Percentiles rank a stretch among this genome's conserved stretches.
These are phyloP conservation scores for Dioscorea dumetorum DNA, from an alignment of 106 monocot genomes.

Conservation along the genomic window DNA sequence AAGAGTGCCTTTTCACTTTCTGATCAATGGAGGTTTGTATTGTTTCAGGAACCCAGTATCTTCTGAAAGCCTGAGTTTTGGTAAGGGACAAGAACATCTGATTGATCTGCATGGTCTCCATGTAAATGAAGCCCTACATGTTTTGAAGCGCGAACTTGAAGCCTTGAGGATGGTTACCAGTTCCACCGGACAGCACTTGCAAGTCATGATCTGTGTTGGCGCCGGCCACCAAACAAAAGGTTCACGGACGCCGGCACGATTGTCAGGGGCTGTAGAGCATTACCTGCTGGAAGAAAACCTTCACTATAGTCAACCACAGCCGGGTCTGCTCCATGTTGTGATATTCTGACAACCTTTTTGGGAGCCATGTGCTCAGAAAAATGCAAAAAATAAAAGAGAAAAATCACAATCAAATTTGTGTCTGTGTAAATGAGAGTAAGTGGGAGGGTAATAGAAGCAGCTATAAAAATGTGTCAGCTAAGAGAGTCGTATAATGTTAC, in stretches of 20 bases:
- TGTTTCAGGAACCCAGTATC: constrained; percentile 39
- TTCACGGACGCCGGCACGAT: constrained; percentile 58
- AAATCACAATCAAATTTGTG: too few relatives aligned
- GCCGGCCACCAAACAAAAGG: constrained; percentile 84
- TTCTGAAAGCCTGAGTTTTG: constrained; percentile 27
- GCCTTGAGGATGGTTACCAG: constrained; percentile 48
- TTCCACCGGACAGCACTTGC: constrained; percentile 50
- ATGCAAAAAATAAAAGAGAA: background rate
- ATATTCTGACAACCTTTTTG: constrained; percentile 34
- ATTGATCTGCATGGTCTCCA: constrained; percentile 91
- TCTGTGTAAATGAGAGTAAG: too few relatives aligned
- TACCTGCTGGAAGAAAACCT: constrained; percentile 69
- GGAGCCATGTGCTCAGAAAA: background rate
- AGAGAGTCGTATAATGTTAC: too few relatives aligned
- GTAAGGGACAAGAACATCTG: constrained; percentile 45
- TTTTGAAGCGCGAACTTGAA: constrained; percentile 67
- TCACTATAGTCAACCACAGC: constrained; percentile 55
- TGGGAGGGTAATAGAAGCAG: too few relatives aligned
- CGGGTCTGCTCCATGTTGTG: constrained; percentile 77
- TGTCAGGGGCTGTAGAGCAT: constrained; percentile 74
- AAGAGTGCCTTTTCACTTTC: too few relatives aligned
- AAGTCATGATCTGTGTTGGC: constrained; percentile 77
- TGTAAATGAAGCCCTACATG: constrained; percentile 76
- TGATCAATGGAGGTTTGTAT: background rate
- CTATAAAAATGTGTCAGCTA: too few relatives aligned